Evolutionary conservation across 2,329 filamentous ascomycete genomes (phyloP), one percentile per base, ranked within the genome.

Genomic region (Alternaria postmessia): DNA sequence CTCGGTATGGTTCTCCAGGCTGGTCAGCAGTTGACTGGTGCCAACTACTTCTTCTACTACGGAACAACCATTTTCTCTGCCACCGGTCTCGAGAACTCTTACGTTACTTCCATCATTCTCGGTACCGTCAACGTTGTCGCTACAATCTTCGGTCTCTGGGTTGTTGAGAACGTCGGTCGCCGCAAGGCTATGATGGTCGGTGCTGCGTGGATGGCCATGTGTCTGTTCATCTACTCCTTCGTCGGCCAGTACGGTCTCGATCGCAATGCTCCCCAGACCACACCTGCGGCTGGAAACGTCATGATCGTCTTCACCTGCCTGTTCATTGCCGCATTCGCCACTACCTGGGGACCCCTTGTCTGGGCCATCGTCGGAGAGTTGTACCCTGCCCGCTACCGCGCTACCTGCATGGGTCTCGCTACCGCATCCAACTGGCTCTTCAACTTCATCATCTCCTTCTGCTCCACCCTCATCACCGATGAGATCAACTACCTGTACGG

Each of bases 391-490:
- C 82, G 87, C 32, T 82, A 82, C 72, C 78, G 81, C 30, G 81
- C 80, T 4, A 79, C 68, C 32, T 80, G 77, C 72, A 82, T 82
- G 80, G 80, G 75, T 20, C 68, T 82, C 4, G 81, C 80, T 7
- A 61, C 63, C 4, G 78, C 80, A 1, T 75, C 74, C 48, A 82
- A 82, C 70, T 82, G 81, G 81, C 70, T 79, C n/a, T 81, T 76
- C 71, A 81, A 81, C 67, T 81, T 81, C 72, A 67, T 81, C 46
- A 77, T 80, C 61, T 80, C 87, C 0, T 94, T 94, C 82, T 92
- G 93, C 81, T 93, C 91, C 0, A 89, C 91, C 2, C 92, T 93
- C 78, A 93, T 94, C 75, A 91, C 88, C 0, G 80, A 83, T 0
- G 84, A 85, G 3, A 93, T 93, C 59, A 85, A 90, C 67, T 93